Conservation (phyloP, 2,329 filamentous ascomycete genomes). For the Cladosporium austrohemisphaericum region DNA sequence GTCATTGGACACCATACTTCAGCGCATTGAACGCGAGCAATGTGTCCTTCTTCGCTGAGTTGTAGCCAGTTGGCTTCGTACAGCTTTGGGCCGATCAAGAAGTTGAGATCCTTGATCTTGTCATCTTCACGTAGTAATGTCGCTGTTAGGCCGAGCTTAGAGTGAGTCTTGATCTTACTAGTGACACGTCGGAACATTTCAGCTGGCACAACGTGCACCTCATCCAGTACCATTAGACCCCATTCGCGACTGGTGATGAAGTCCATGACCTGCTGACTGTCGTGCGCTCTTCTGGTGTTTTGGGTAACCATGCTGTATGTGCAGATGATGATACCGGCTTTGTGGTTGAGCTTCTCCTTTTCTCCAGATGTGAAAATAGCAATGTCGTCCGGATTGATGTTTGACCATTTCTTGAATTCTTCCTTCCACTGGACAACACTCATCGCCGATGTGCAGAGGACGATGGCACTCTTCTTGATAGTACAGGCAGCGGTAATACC, state of each 20-base stretch:
- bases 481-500: slow-evolving; percentile 98
- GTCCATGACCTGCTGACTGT: slow-evolving; percentile 96
- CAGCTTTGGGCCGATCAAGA: slow-evolving; percentile 92
- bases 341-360: slow-evolving; percentile 79
- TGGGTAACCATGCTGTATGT: slow-evolving; percentile 99
- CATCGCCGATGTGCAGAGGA: slow-evolving; percentile 96
- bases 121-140: slow-evolving; percentile 94
- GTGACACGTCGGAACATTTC: slow-evolving; percentile 96
- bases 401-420: slow-evolving; percentile 99
- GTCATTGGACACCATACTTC: slow-evolving; percentile 99
- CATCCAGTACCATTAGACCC: slow-evolving; percentile 95
- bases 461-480: slow-evolving; percentile 92
- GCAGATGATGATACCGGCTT: slow-evolving; percentile 93
- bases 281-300: slow-evolving; percentile 79
- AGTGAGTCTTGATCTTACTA: slow-evolving; percentile 87
- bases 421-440: slow-evolving; percentile 95
- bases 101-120: slow-evolving; percentile 96
- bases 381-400: slow-evolving; percentile 89
- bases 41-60: slow-evolving; percentile 91
- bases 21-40: slow-evolving; percentile 93
- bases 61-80: slow-evolving; percentile 99
- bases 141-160: slow-evolving; percentile 89
- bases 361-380: slow-evolving; percentile 92
- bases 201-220: slow-evolving; percentile 96
- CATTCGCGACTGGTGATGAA: slow-evolving; percentile 87